phyloP scores from a whole-genome alignment of 176 grass and related monocot species.

The Oryza glaberrima region DNA sequence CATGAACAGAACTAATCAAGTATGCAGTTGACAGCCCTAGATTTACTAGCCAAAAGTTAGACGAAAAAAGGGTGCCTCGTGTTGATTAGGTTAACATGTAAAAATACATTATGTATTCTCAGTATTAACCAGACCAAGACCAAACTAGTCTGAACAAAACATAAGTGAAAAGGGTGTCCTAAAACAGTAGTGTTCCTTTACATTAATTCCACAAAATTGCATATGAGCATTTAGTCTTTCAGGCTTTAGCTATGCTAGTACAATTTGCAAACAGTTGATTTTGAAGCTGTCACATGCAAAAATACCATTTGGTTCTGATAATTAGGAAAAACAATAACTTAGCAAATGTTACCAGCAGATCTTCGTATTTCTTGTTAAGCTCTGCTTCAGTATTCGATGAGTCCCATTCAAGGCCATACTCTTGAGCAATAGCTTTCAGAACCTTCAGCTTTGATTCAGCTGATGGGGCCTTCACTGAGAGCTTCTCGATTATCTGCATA shows the following conservation, averaged over 20 bases:
- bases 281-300: slow-evolving; percentile 18
- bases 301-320: slow-evolving; percentile 20
- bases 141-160: slow-evolving; percentile 6
- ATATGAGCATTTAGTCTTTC: slow-evolving; percentile 2
- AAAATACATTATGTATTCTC: slow-evolving; percentile 16
- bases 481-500: slow-evolving; percentile 94
- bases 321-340: slow-evolving; percentile 12
- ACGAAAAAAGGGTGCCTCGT: not conserved
- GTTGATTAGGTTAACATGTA: slow-evolving; percentile 3
- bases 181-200: not conserved
- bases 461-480: slow-evolving; percentile 86
- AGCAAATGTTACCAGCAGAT: slow-evolving; percentile 79
- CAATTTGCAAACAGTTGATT: not conserved
- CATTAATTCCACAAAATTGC: not conserved
- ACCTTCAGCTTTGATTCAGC: slow-evolving; percentile 82
- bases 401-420: slow-evolving; percentile 89
- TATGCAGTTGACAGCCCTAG: not conserved
- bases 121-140: not conserved
- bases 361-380: slow-evolving; percentile 91
- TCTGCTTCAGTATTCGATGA: slow-evolving; percentile 84
- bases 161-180: not conserved
- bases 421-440: slow-evolving; percentile 81
- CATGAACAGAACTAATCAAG: not conserved
- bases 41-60: slow-evolving; percentile 21
- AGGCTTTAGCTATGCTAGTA: slow-evolving; percentile 1